Conservation (phyloP, 2,329 filamentous ascomycete species). For the Beauveria brongniartii region DNA sequence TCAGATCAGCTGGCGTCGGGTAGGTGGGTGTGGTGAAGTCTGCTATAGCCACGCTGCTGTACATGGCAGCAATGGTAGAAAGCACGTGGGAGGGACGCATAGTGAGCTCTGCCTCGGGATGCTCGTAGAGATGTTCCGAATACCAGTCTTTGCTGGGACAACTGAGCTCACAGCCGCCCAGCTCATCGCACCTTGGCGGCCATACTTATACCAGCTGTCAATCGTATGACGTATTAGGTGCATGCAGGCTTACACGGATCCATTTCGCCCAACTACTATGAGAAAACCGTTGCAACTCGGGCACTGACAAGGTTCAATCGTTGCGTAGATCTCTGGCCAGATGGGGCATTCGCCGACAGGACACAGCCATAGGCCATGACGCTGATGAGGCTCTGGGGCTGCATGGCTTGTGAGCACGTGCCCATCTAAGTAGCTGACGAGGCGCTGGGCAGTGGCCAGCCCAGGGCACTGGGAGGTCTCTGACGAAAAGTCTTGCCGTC, state of each 20-base stretch:
- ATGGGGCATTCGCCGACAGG: background rate
- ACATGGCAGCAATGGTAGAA: background rate
- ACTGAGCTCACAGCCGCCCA: no score
- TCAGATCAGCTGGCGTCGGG: constrained; percentile 2
- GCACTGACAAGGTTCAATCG: background rate
- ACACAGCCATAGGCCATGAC: background rate
- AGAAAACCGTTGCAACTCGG: background rate
- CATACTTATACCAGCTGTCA: background rate
- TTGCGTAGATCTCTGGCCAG: background rate
- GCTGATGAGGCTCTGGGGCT: background rate
- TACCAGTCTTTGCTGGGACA: no score
- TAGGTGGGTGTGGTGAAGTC: constrained; percentile 1
- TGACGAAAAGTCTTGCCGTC: background rate
- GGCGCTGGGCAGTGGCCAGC: background rate
- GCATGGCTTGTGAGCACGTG: background rate
- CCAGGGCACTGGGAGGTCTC: background rate
- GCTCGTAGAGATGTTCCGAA: background rate
- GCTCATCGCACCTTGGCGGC: background rate
- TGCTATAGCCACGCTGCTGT: background rate
- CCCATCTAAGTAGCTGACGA: background rate
- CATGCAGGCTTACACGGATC: background rate
- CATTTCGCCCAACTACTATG: background rate
- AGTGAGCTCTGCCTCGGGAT: background rate
- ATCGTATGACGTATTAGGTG: background rate
- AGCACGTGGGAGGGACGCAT: background rate